These are phyloP conservation scores for Paulownia fortunei DNA, from an alignment of 257 asterid species.

Conservation along the genomic window DNA sequence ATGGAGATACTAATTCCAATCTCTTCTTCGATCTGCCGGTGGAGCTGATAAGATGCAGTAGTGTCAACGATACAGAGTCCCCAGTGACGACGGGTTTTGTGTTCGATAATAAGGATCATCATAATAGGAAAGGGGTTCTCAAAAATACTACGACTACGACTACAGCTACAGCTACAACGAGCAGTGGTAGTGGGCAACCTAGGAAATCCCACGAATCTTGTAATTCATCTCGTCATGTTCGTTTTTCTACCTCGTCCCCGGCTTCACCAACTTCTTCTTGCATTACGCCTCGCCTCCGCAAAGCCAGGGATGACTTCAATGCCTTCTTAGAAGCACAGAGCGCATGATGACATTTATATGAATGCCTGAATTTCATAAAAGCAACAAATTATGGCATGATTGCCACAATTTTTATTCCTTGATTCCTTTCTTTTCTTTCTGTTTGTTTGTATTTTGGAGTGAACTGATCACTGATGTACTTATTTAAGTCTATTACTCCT, in stretches of 20 bases:
- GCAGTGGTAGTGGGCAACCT: background rate
- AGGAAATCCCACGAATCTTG: conserved; percentile 41
- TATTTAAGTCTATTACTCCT: too few relatives aligned
- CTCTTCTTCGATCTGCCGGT: conserved; percentile 84
- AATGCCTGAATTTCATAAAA: background rate
- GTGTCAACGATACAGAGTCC: conserved; percentile 53
- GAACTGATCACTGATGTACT: too few relatives aligned
- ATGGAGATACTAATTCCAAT: conserved; percentile 38
- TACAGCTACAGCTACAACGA: background rate
- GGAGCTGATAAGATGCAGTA: conserved; percentile 66
- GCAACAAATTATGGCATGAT: background rate
- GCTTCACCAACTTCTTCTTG: conserved; percentile 50
- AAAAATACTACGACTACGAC: conserved; percentile 38
- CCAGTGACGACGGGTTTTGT: conserved; percentile 72
- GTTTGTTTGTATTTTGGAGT: background rate
- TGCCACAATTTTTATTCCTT: background rate
- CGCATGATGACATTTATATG: conserved; percentile 28
- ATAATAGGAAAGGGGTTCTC: conserved; percentile 61
- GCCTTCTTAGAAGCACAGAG: conserved; percentile 76
- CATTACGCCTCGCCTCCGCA: conserved; percentile 52
- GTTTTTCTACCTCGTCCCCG: conserved; percentile 62
- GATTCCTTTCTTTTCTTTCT: background rate
- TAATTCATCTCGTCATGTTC: conserved; percentile 62
- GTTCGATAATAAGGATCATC: conserved; percentile 49
- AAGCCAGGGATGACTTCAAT: conserved; percentile 68